Percentiles rank a stretch among this genome's conserved stretches.
phyloP scores from a whole-genome alignment of 2,329 filamentous ascomycete species.

The Trichoderma atrobrunneum region DNA sequence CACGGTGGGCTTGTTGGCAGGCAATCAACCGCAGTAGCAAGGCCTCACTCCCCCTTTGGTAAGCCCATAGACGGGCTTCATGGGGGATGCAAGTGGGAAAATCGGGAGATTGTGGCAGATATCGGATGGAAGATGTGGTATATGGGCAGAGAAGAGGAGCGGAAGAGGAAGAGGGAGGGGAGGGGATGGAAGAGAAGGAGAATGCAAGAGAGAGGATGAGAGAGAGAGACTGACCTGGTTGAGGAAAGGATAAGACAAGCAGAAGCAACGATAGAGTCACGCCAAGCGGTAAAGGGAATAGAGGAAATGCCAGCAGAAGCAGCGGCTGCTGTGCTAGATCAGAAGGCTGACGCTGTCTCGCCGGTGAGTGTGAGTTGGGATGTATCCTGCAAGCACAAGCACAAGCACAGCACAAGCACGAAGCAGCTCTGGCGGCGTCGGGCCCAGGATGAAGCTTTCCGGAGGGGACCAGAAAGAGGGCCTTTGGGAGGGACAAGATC shows the following conservation, averaged over 20 bases:
- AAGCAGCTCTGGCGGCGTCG: slow-evolving; percentile 24
- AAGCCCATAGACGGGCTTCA: slow-evolving; percentile 31
- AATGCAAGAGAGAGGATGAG: slow-evolving; percentile 16
- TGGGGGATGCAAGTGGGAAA: slow-evolving; percentile 24
- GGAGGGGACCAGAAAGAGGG: slow-evolving; percentile 24
- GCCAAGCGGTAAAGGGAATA: slow-evolving; percentile 22
- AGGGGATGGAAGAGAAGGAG: slow-evolving; percentile 20
- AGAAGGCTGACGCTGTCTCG: slow-evolving; percentile 28
- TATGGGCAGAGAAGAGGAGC: slow-evolving; percentile 21
- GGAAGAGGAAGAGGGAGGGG: slow-evolving; percentile 21
- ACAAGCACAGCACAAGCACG: slow-evolving; percentile 14
- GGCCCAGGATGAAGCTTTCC: slow-evolving; percentile 27
- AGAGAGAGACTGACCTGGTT: slow-evolving; percentile 31
- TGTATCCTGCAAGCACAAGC: slow-evolving; percentile 34
- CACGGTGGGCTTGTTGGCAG: slow-evolving; percentile 1
- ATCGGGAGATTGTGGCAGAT: slow-evolving; percentile 20
- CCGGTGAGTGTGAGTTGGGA: slow-evolving; percentile 28
- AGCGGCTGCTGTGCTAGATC: slow-evolving; percentile 16
- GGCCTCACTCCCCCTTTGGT: slow-evolving; percentile 26
- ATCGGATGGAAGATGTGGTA: slow-evolving; percentile 20
- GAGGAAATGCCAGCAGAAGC: slow-evolving; percentile 14
- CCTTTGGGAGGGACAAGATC: slow-evolving; percentile 31
- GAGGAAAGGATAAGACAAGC: slow-evolving; percentile 24
- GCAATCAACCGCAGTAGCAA: slow-evolving; percentile 22
- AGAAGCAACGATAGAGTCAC: slow-evolving; percentile 18